Evolutionary conservation across 2,329 filamentous ascomycete genomes (phyloP).

Genomic region (Botrytis pseudocinerea): DNA sequence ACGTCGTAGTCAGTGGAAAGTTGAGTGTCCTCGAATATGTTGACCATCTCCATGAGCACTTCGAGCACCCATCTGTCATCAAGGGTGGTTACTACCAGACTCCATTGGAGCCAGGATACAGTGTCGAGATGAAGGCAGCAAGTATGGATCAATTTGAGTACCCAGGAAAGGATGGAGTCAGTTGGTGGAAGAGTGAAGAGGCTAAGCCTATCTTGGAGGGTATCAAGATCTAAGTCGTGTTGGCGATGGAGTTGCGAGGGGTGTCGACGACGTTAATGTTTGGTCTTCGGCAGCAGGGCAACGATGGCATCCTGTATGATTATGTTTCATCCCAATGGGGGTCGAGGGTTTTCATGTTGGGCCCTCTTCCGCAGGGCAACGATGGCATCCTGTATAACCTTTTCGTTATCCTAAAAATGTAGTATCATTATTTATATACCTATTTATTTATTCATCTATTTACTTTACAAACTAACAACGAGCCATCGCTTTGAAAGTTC

Average conservation of each 20-base stretch:
- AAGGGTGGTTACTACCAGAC: constrained; percentile 87
- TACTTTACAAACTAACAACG: not conserved
- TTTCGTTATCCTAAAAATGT: constrained; percentile 23
- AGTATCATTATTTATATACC: constrained; percentile 14
- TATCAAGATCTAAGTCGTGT: constrained; percentile 37
- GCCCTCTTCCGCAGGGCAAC: constrained; percentile 37
- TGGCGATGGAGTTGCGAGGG: constrained; percentile 1
- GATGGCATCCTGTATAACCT: constrained; percentile 38
- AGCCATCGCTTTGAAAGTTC: no score
- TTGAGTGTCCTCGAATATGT: constrained; percentile 85
- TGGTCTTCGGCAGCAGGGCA: constrained; percentile 36
- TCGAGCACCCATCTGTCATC: constrained; percentile 77
- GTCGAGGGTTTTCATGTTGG: constrained; percentile 39
- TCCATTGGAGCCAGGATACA: constrained; percentile 79
- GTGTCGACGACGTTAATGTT: constrained; percentile 37
- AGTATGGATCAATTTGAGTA: constrained; percentile 81
- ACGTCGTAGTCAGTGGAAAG: constrained; percentile 81
- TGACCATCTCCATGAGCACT: constrained; percentile 92
- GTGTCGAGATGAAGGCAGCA: constrained; percentile 87
- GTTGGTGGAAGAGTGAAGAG: constrained; percentile 80
- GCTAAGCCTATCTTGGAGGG: constrained; percentile 41
- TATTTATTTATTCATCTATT: constrained; percentile 10
- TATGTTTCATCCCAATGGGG: constrained; percentile 29
- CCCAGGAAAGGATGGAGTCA: constrained; percentile 68
- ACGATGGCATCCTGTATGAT: constrained; percentile 39